Evolutionary conservation across 75 land plant species (phyloP).

Genomic region (Azolla pinnata): DNA sequence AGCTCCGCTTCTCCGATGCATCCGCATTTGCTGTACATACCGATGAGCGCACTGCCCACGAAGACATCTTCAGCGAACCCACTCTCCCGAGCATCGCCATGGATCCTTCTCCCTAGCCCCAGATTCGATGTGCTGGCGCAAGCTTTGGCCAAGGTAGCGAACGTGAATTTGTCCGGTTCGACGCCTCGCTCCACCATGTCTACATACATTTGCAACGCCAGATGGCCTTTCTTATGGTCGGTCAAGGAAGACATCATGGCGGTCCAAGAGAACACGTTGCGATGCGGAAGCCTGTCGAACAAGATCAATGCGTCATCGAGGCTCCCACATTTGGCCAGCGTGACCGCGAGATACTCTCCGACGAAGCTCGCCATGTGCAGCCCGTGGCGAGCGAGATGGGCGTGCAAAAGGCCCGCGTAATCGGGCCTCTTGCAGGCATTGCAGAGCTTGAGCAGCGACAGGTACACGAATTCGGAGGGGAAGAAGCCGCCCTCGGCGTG

Average conservation of each 20-base stretch:
- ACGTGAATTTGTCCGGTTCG: neutral
- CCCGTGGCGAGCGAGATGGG: no score
- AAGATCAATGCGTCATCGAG: slow-evolving; percentile 5
- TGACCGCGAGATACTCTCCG: no score
- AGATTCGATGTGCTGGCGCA: neutral
- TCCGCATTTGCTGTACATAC: slow-evolving; percentile 28
- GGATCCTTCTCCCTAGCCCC: slow-evolving; percentile 9
- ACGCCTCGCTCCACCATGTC: slow-evolving; percentile 10
- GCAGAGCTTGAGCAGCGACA: no score
- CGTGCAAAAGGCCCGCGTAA: no score
- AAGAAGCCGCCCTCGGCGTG: no score
- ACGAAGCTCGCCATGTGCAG: no score
- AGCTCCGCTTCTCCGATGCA: slow-evolving; percentile 12
- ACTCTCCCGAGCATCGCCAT: slow-evolving; percentile 9
- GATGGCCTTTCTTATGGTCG: slow-evolving; percentile 10
- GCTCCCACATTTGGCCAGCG: slow-evolving; percentile 11
- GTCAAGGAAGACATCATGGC: slow-evolving; percentile 38
- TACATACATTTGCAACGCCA: slow-evolving; percentile 7
- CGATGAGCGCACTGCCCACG: slow-evolving; percentile 28
- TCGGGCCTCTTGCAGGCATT: no score
- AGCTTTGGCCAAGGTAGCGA: neutral
- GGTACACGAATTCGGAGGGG: no score
- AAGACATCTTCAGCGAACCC: slow-evolving; percentile 16
- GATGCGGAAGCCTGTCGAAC: slow-evolving; percentile 2
- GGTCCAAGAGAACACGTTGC: slow-evolving; percentile 1